Percentiles rank a stretch among this genome's conserved stretches.
These are phyloP conservation scores for Pyrenochaeta sp. DNA, from an alignment of 2,329 filamentous ascomycete genomes.

Conservation along the genomic window DNA sequence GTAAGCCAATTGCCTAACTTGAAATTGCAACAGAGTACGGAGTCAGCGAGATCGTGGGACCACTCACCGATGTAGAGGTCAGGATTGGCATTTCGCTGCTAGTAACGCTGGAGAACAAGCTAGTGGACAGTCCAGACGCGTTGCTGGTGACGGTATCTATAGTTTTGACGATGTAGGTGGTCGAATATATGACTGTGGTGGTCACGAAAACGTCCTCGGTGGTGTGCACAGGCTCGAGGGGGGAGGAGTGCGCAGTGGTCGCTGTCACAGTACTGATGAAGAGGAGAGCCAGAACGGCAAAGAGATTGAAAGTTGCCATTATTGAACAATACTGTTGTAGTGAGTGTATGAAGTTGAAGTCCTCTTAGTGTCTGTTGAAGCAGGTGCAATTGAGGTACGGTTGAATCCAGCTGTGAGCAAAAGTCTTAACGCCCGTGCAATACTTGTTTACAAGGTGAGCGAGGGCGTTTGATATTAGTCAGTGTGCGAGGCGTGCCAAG, in stretches of 20 bases:
- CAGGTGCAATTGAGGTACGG: too few relatives aligned
- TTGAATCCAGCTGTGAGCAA: too few relatives aligned
- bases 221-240: background rate
- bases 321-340: background rate
- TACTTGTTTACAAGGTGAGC: background rate
- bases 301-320: constrained; percentile 13
- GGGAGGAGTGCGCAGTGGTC: constrained; percentile 8
- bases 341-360: constrained; percentile 2
- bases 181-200: constrained; percentile 1
- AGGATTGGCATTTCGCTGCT: background rate
- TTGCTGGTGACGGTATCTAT: background rate
- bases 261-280: constrained; percentile 10
- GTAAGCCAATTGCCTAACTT: background rate
- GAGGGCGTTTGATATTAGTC: background rate
- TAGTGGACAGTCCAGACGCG: background rate
- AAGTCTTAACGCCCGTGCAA: background rate
- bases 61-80: constrained; percentile 1
- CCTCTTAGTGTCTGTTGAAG: too few relatives aligned
- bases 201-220: background rate
- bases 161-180: background rate
- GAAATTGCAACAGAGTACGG: background rate
- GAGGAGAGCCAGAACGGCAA: constrained; percentile 7
- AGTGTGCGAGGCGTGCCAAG: background rate
- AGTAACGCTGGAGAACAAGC: background rate
- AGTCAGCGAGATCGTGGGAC: background rate